Percentiles rank a stretch among this genome's conserved stretches.
Evolutionary conservation across 208 protist genomes (phyloP).

Genomic region (Acanthamoeba lugdunensis): DNA sequence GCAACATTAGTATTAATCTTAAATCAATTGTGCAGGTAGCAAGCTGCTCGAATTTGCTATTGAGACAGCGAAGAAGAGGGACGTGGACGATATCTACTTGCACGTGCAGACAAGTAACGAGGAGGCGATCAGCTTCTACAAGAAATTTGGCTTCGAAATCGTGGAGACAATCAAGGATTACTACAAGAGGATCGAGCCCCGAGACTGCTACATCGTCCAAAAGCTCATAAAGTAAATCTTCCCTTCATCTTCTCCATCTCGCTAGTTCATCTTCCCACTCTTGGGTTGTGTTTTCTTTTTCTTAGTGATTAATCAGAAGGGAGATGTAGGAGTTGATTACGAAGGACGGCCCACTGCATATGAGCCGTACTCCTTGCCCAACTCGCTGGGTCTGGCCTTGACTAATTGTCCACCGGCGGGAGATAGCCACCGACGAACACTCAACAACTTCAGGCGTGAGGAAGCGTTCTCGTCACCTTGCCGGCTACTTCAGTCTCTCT

Average conservation of each 20-base stretch:
- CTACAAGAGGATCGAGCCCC: slow-evolving; percentile 77
- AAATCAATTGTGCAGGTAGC: slow-evolving; percentile 14
- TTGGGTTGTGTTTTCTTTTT: background rate
- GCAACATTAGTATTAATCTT: background rate
- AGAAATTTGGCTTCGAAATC: slow-evolving; percentile 77
- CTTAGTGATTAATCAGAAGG: background rate
- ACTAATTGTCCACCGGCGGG: slow-evolving; percentile 20
- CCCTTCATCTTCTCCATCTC: background rate
- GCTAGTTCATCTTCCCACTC: background rate
- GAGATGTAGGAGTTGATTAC: slow-evolving; percentile 1
- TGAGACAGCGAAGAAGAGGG: slow-evolving; percentile 38
- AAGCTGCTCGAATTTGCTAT: slow-evolving; percentile 71
- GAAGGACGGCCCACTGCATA: background rate
- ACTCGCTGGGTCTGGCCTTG: background rate
- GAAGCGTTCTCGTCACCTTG: background rate
- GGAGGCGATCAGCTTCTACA: slow-evolving; percentile 77
- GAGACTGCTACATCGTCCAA: slow-evolving; percentile 71
- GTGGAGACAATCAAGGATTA: slow-evolving; percentile 64
- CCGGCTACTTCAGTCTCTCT: background rate
- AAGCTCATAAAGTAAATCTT: slow-evolving; percentile 25
- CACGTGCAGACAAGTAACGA: slow-evolving; percentile 77
- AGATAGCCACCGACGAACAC: background rate
- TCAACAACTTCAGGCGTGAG: slow-evolving; percentile 22
- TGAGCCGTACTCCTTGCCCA: slow-evolving; percentile 17
- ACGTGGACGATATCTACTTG: slow-evolving; percentile 71